These are phyloP conservation scores for Fusarium pseudonygamai DNA, from an alignment of 2,329 filamentous ascomycete genomes.

Conservation along the genomic window DNA sequence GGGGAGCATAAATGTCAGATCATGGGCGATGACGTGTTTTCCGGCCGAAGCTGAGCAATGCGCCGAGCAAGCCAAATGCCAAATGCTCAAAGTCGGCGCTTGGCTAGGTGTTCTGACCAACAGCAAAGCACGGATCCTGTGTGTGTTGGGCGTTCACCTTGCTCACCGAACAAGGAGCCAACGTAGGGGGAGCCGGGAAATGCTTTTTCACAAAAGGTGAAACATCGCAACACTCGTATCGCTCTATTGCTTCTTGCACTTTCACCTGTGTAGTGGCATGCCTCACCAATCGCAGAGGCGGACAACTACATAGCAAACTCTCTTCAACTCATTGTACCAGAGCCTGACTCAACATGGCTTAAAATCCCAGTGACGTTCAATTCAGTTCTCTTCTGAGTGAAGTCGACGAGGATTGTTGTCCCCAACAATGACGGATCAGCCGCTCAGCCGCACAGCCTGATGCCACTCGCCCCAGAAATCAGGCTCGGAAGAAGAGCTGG, in stretches of 20 bases:
- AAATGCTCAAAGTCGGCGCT: not conserved
- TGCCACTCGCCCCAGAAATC: too few relatives aligned
- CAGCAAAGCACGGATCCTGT: too few relatives aligned
- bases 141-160: too few relatives aligned
- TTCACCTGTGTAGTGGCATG: accelerated
- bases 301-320: accelerated
- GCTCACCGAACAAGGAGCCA: not conserved
- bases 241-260: not conserved
- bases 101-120: not conserved
- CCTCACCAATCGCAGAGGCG: accelerated
- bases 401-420: too few relatives aligned
- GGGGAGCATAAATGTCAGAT: not conserved
- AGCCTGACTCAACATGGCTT: too few relatives aligned
- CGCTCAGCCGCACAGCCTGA: too few relatives aligned
- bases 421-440: too few relatives aligned
- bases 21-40: accelerated
- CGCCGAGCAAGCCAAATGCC: not conserved
- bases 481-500: too few relatives aligned
- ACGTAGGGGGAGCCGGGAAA: accelerated
- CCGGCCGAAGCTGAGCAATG: accelerated
- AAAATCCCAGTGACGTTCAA: too few relatives aligned
- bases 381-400: too few relatives aligned
- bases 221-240: not conserved
- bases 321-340: too few relatives aligned
- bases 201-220: accelerated